A percentile compares a stretch with the other conserved stretches of the same genome.
These are phyloP conservation scores for Amanita pseudoporphyria DNA, from an alignment of 768 basidiomycete genomes.

Conservation along the genomic window DNA sequence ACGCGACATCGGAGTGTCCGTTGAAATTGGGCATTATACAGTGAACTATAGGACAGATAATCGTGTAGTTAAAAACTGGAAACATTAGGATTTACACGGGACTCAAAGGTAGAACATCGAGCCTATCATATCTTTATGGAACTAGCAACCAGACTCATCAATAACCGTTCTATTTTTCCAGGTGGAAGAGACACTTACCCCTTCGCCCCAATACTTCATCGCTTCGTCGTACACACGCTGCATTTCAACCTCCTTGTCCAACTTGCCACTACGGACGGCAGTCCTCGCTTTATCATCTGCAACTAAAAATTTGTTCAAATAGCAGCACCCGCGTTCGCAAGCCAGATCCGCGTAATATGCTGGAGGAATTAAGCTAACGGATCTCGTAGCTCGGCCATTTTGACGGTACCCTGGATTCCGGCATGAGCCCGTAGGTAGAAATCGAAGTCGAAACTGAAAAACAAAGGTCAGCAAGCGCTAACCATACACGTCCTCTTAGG, in stretches of 20 bases:
- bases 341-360: slow-evolving; percentile 80
- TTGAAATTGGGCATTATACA: too few species aligned
- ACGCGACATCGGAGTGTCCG: too few species aligned
- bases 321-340: slow-evolving; percentile 71
- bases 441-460: slow-evolving; percentile 47
- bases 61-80: not conserved
- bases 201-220: slow-evolving; percentile 39
- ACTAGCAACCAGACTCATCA: slow-evolving; percentile 16
- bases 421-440: slow-evolving; percentile 68
- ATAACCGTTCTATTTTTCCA: not conserved
- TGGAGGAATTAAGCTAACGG: slow-evolving; percentile 71
- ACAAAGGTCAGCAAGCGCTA: slow-evolving; percentile 12
- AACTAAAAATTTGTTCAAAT: slow-evolving; percentile 58
- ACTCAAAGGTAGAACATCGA: slow-evolving; percentile 69
- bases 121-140: slow-evolving; percentile 46
- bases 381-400: slow-evolving; percentile 75
- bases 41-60: too few species aligned
- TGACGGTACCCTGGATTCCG: slow-evolving; percentile 62
- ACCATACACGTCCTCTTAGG: not conserved
- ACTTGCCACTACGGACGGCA: slow-evolving; percentile 19
- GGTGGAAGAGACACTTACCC: slow-evolving; percentile 26
- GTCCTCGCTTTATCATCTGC: slow-evolving; percentile 38
- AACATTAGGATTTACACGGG: not conserved
- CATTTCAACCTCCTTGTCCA: slow-evolving; percentile 29
- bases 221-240: slow-evolving; percentile 36